Percentiles rank a stretch among this genome's conserved stretches.
phyloP scores from a whole-genome alignment of 208 protist genomes.

The Spongospora subterranea region DNA sequence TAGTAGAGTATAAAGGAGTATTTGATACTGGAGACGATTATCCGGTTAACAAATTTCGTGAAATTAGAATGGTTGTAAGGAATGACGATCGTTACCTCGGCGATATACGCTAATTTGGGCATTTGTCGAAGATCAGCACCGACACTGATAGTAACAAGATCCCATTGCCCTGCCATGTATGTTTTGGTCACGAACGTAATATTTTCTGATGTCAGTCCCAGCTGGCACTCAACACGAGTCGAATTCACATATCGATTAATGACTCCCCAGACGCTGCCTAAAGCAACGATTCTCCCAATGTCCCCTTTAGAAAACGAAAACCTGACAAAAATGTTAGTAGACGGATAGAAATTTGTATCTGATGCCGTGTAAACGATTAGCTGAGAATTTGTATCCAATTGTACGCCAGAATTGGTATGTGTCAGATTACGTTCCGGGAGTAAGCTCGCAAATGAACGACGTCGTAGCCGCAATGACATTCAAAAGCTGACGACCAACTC shows the following conservation, averaged over 20 bases:
- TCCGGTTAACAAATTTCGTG: no score
- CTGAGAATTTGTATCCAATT: neutral
- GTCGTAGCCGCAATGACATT: neutral
- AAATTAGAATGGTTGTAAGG: no score
- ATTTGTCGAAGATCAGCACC: neutral
- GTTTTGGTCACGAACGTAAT: neutral
- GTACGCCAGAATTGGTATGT: no score
- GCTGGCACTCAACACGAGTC: neutral
- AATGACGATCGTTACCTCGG: no score
- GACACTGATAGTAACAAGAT: neutral
- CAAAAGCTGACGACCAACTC: neutral
- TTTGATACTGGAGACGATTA: no score
- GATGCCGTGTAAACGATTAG: neutral
- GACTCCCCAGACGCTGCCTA: neutral
- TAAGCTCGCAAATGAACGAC: no score
- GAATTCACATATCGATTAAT: neutral
- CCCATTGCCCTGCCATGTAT: neutral
- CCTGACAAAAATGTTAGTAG: neutral
- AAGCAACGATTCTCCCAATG: neutral
- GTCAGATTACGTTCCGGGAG: no score
- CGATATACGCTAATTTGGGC: neutral
- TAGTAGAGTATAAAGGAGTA: neutral
- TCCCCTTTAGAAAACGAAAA: neutral
- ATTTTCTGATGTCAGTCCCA: neutral
- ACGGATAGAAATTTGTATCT: neutral